phyloP scores from a whole-genome alignment of 2,329 filamentous ascomycete genomes.

The Triangularia verruculosa region DNA sequence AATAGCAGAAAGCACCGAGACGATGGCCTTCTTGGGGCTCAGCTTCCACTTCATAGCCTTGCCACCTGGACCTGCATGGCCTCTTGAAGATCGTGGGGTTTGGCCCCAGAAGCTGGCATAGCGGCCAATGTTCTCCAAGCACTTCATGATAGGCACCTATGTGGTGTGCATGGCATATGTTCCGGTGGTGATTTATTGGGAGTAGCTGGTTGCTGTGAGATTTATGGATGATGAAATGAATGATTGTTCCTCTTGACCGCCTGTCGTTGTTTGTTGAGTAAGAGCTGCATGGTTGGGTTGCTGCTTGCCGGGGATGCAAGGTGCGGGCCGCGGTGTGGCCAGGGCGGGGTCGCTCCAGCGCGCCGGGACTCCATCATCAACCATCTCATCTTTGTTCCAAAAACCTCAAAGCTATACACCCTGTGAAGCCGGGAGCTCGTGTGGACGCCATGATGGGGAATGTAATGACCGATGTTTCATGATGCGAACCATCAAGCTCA shows the following conservation, averaged over 20 bases:
- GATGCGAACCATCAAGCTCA: background rate
- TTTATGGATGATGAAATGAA: background rate
- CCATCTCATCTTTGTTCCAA: background rate
- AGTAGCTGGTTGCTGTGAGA: background rate
- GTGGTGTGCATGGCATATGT: background rate
- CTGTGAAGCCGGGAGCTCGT: background rate
- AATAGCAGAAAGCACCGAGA: slow-evolving; percentile 16
- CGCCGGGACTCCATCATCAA: background rate
- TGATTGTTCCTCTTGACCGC: background rate
- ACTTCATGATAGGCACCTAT: background rate
- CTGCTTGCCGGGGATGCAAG: background rate
- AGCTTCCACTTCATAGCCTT: background rate
- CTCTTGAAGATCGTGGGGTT: background rate
- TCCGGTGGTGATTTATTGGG: background rate
- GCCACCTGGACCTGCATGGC: slow-evolving; percentile 3
- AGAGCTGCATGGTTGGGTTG: background rate
- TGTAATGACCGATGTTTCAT: background rate
- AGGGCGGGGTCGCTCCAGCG: background rate
- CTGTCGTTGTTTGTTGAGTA: background rate
- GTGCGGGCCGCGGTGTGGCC: background rate
- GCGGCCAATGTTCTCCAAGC: background rate
- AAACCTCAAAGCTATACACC: background rate
- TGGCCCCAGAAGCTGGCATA: background rate
- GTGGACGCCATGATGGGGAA: background rate
- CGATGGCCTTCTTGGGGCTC: slow-evolving; percentile 17